Conservation (phyloP, 345 rosid species). For the Barbarea vulgaris region DNA sequence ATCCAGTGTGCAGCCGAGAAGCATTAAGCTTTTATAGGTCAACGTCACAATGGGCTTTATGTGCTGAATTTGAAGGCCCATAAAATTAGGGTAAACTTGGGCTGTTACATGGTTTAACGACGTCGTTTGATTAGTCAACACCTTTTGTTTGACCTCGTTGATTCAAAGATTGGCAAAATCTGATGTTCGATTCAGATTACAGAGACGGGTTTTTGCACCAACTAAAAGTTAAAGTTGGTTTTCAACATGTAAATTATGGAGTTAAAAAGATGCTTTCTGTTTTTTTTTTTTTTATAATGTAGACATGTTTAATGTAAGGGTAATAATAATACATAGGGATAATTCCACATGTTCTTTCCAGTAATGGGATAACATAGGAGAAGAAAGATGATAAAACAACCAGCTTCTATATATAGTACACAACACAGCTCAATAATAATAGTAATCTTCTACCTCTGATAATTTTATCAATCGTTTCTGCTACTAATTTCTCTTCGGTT, state of each 20-base stretch:
- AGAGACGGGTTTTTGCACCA: background rate
- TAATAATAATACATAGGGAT: background rate
- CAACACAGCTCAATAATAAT: conserved; percentile 23
- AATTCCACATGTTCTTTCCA: background rate
- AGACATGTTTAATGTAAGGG: background rate
- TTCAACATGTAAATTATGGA: background rate
- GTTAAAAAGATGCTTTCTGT: background rate
- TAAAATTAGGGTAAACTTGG: background rate
- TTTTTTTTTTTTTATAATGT: background rate
- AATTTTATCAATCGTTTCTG: conserved; percentile 25
- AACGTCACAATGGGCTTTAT: background rate
- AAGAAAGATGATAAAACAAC: conserved; percentile 4
- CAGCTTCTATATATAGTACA: conserved; percentile 7
- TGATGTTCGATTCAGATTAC: background rate
- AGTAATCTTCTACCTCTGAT: conserved; percentile 12
- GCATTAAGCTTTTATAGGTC: background rate
- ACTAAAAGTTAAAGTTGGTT: background rate
- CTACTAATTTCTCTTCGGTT: conserved; percentile 43
- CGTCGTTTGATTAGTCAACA: background rate
- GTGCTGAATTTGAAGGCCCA: conserved; percentile 31
- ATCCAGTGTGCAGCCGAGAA: background rate
- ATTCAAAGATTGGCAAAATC: background rate
- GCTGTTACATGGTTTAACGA: background rate
- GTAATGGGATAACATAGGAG: background rate
- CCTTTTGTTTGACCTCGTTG: background rate